phyloP scores from a whole-genome alignment of 2,329 filamentous ascomycete genomes.

The Microascus cirrosus region DNA sequence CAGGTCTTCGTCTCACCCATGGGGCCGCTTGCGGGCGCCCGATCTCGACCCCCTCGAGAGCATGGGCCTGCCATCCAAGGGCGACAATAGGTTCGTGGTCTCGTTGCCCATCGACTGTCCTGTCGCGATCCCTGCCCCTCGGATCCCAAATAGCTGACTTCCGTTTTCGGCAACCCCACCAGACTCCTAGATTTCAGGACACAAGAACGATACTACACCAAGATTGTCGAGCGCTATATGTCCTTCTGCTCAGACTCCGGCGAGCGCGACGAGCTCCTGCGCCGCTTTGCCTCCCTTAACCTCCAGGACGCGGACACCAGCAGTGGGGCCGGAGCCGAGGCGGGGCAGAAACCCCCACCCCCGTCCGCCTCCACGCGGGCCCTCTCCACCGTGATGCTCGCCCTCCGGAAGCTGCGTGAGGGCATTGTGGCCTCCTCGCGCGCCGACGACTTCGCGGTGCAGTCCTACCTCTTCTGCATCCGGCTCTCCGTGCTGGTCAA shows the following conservation, averaged over 20 bases:
- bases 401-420: slow-evolving; percentile 86
- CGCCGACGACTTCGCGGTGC: slow-evolving; percentile 70
- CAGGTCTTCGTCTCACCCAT: slow-evolving; percentile 38
- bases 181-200: slow-evolving; percentile 64
- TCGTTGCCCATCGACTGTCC: not conserved
- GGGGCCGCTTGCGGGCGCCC: slow-evolving; percentile 63
- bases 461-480: slow-evolving; percentile 85
- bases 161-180: slow-evolving; percentile 1
- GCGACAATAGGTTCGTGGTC: slow-evolving; percentile 63
- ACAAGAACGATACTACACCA: slow-evolving; percentile 78
- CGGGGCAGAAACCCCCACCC: not conserved
- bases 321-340: not conserved
- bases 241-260: slow-evolving; percentile 70
- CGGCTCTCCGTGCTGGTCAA: slow-evolving; percentile 70
- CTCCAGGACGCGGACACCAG: slow-evolving; percentile 6
- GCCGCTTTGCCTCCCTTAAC: slow-evolving; percentile 58
- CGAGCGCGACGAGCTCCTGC: slow-evolving; percentile 60
- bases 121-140: not conserved
- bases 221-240: slow-evolving; percentile 82
- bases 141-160: not conserved
- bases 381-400: slow-evolving; percentile 64
- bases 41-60: slow-evolving; percentile 67
- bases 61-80: slow-evolving; percentile 82
- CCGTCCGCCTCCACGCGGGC: slow-evolving; percentile 39
- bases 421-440: slow-evolving; percentile 72